A percentile compares a stretch with the other conserved stretches of the same genome.
These are phyloP conservation scores for Colletotrichum caudatum DNA, from an alignment of 2,329 filamentous ascomycete genomes.

Conservation along the genomic window DNA sequence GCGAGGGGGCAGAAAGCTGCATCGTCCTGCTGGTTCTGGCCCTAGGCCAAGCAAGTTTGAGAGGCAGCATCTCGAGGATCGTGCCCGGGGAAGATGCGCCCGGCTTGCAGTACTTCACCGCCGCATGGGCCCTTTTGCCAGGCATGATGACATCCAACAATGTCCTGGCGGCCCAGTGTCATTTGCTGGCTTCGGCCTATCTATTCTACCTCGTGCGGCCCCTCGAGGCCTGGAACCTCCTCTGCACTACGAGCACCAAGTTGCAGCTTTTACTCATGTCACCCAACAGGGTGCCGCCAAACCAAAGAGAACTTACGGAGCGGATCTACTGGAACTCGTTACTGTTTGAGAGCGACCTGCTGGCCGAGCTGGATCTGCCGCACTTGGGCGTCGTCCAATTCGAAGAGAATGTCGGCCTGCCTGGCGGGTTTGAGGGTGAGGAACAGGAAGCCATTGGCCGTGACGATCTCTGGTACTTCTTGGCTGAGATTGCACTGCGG, in stretches of 20 bases:
- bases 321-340: conserved; percentile 88
- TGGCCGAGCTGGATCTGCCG: conserved; percentile 83
- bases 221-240: conserved; percentile 83
- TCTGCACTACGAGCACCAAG: conserved; percentile 85
- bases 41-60: conserved; percentile 79
- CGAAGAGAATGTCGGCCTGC: conserved; percentile 82
- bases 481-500: conserved; percentile 84
- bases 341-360: conserved; percentile 82
- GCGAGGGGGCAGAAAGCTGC: conserved; percentile 84
- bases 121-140: conserved; percentile 82
- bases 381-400: conserved; percentile 87
- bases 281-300: conserved; percentile 75
- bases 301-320: conserved; percentile 79
- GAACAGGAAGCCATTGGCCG: conserved; percentile 73
- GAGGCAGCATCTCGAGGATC: conserved; percentile 81
- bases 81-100: conserved; percentile 77
- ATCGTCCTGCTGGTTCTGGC: conserved; percentile 83
- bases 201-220: conserved; percentile 86
- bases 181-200: conserved; percentile 84
- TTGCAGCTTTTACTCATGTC: conserved; percentile 82
- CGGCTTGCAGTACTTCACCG: conserved; percentile 82
- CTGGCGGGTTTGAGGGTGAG: conserved; percentile 81
- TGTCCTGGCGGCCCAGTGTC: conserved; percentile 82
- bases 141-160: conserved; percentile 84
- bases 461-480: conserved; percentile 88